Evolutionary conservation across 768 basidiomycete genomes (phyloP).

Genomic region (Boletus rubescentipes): DNA sequence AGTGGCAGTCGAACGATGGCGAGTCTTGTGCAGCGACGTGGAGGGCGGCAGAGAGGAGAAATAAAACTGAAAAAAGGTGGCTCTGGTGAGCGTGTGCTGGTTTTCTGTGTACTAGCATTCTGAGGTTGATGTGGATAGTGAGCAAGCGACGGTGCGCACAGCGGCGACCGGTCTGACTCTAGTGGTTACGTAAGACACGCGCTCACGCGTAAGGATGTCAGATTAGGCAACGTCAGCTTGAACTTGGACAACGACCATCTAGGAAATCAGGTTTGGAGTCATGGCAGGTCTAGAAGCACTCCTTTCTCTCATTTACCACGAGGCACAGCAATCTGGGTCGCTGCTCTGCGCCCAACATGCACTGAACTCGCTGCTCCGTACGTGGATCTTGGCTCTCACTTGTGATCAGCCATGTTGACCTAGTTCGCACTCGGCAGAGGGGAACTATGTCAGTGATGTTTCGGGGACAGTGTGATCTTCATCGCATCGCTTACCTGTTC

Average conservation of each 20-base stretch:
- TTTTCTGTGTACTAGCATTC: conserved; percentile 25
- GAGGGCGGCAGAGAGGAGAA: conserved; percentile 23
- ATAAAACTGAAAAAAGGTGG: conserved; percentile 9
- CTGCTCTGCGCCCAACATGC: conserved; percentile 90
- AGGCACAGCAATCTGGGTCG: conserved; percentile 72
- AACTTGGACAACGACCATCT: conserved; percentile 13
- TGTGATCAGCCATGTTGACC: conserved; percentile 42
- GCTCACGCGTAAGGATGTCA: conserved; percentile 27
- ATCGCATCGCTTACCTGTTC: conserved; percentile 14
- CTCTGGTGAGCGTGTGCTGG: neutral
- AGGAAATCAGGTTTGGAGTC: conserved; percentile 7
- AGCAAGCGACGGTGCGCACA: neutral
- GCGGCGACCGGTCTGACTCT: conserved; percentile 7
- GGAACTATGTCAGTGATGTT: conserved; percentile 44
- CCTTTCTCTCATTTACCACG: conserved; percentile 66
- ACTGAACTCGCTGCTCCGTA: conserved; percentile 77
- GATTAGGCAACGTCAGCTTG: conserved; percentile 18
- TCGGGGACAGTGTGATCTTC: neutral
- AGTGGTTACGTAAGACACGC: conserved; percentile 32
- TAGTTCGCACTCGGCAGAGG: conserved; percentile 35
- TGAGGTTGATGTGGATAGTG: neutral
- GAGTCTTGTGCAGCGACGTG: conserved; percentile 38
- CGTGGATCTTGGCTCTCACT: conserved; percentile 30
- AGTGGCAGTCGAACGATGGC: conserved; percentile 52
- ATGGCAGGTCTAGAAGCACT: conserved; percentile 65